phyloP scores from a whole-genome alignment of 1,284 basidiomycete genomes.

The Ganoderma resinaceum region DNA sequence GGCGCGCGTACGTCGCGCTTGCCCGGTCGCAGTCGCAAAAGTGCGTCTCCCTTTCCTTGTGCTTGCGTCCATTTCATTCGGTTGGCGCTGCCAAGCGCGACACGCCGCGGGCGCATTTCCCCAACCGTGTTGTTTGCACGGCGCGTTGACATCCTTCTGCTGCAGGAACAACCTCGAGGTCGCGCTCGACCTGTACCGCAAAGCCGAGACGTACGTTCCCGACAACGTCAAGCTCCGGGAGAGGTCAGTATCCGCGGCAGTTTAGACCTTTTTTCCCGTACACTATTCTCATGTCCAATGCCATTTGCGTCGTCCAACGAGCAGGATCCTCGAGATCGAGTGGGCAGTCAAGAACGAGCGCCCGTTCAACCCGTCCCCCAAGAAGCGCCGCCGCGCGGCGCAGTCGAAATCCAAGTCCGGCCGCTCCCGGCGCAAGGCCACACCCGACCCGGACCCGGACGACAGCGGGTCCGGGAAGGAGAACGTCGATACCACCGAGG shows the following conservation, averaged over 20 bases:
- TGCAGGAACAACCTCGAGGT: constrained; percentile 72
- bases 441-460: constrained; percentile 8
- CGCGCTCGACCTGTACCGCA: constrained; percentile 77
- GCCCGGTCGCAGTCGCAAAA: constrained; percentile 80
- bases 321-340: constrained; percentile 78
- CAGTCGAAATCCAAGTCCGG: constrained; percentile 36
- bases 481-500: constrained; percentile 15
- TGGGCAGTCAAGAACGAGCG: constrained; percentile 69
- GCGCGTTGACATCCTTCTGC: not conserved
- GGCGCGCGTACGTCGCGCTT: constrained; percentile 76
- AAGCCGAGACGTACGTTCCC: constrained; percentile 78
- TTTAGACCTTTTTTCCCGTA: not conserved
- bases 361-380: constrained; percentile 70
- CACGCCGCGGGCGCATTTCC: not conserved
- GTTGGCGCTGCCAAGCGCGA: not conserved
- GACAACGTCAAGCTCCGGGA: constrained; percentile 82
- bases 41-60: constrained; percentile 44
- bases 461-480: constrained; percentile 25
- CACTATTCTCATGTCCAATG: constrained; percentile 39
- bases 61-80: not conserved
- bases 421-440: constrained; percentile 19
- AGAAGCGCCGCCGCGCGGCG: constrained; percentile 47
- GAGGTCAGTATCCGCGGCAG: constrained; percentile 71
- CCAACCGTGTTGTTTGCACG: not conserved
- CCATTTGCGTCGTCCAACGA: not conserved